A percentile compares a stretch with the other conserved stretches of the same genome.
Evolutionary conservation across 345 rosid species (phyloP).

Genomic region (Anacardium occidentale): DNA sequence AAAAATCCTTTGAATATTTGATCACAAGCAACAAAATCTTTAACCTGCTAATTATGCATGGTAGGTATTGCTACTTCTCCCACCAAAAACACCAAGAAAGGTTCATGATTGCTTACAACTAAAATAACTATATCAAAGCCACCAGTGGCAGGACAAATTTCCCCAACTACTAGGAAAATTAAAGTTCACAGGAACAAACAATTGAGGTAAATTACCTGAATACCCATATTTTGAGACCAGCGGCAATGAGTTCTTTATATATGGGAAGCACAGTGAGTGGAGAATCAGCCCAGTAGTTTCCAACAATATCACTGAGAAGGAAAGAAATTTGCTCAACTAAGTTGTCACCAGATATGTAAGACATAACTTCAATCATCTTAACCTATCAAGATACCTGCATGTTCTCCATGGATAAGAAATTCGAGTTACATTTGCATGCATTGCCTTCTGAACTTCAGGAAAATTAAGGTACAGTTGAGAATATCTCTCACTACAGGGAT

Average conservation of each 20-base stretch:
- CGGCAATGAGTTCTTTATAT: conserved; percentile 80
- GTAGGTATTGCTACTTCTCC: background rate
- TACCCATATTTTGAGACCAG: conserved; percentile 82
- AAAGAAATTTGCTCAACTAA: conserved; percentile 3
- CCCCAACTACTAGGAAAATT: background rate
- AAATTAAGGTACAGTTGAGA: conserved; percentile 71
- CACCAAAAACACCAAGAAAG: background rate
- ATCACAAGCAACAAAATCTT: background rate
- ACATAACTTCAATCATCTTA: background rate
- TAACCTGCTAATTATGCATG: background rate
- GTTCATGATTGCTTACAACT: background rate
- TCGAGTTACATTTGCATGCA: conserved; percentile 85
- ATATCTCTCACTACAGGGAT: conserved; percentile 93
- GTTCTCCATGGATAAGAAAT: conserved; percentile 73
- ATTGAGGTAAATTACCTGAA: conserved; percentile 48
- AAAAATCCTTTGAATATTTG: background rate
- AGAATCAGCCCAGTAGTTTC: conserved; percentile 75
- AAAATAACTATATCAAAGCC: background rate
- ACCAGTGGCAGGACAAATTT: background rate
- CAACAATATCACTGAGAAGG: conserved; percentile 58
- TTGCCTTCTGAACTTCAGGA: conserved; percentile 87
- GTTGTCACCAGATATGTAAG: background rate
- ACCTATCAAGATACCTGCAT: conserved; percentile 59
- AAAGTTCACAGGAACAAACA: background rate
- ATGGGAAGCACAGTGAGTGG: conserved; percentile 94